These are phyloP conservation scores for Sarocladium brachiariae DNA, from an alignment of 2,329 filamentous ascomycete species.

Conservation along the genomic window DNA sequence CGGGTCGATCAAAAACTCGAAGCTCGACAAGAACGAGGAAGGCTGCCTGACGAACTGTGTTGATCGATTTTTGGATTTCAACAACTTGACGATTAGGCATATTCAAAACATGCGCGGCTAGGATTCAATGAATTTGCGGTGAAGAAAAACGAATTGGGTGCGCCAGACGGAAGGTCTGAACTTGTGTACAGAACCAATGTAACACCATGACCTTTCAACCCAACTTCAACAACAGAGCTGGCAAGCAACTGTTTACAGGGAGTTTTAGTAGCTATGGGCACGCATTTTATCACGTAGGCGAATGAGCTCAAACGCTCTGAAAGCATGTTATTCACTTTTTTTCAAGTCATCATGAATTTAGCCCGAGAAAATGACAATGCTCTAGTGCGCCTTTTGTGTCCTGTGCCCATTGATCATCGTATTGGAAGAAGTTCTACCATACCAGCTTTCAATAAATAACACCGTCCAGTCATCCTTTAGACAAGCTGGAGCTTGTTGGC, in stretches of 20 bases:
- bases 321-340: conserved; percentile 9
- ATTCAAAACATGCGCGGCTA: conserved; percentile 54
- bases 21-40: conserved; percentile 73
- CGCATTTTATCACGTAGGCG: too few species aligned
- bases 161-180: neutral
- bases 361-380: conserved; percentile 23
- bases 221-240: too few species aligned
- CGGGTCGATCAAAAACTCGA: conserved; percentile 60
- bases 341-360: conserved; percentile 9
- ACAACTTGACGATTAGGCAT: conserved; percentile 77
- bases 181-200: neutral
- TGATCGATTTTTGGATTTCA: conserved; percentile 86
- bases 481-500: conserved; percentile 98
- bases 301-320: conserved; percentile 9
- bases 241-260: too few species aligned
- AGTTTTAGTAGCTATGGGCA: too few species aligned
- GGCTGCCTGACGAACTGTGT: conserved; percentile 87
- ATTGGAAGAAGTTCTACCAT: conserved; percentile 26
- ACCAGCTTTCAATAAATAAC: conserved; percentile 27
- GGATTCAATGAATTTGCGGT: neutral
- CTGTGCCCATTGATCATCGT: conserved; percentile 23
- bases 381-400: conserved; percentile 28
- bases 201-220: too few species aligned
- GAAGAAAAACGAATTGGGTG: neutral
- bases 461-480: conserved; percentile 44